Percentiles rank a stretch among this genome's conserved stretches.
These are phyloP conservation scores for Mucor mucedo DNA, from an alignment of 371 early-diverging fungal genomes.

Conservation along the genomic window DNA sequence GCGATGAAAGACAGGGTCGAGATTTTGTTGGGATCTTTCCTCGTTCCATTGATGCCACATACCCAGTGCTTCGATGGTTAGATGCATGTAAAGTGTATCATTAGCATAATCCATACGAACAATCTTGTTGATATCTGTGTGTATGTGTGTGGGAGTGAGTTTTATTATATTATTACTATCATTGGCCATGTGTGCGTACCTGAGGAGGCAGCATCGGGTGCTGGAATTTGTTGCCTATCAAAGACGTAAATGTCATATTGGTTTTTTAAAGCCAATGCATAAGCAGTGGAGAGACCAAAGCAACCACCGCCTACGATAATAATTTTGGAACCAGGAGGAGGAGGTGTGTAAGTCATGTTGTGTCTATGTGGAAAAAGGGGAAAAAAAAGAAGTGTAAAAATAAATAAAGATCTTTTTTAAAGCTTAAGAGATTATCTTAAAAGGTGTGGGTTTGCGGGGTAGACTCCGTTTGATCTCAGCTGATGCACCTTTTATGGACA, in stretches of 20 bases:
- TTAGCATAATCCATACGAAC: slow-evolving; percentile 59
- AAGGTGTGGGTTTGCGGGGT: no score
- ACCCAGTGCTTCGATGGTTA: slow-evolving; percentile 49
- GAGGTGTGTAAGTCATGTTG: slow-evolving; percentile 20
- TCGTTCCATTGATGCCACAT: slow-evolving; percentile 59
- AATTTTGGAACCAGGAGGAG: slow-evolving; percentile 29
- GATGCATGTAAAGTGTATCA: slow-evolving; percentile 44
- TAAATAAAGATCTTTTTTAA: not conserved
- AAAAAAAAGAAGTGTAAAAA: slow-evolving; percentile 5
- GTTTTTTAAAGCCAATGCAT: slow-evolving; percentile 38
- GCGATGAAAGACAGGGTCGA: slow-evolving; percentile 41
- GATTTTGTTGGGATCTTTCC: slow-evolving; percentile 38
- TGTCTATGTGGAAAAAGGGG: not conserved
- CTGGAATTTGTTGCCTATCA: slow-evolving; percentile 50
- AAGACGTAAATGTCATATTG: slow-evolving; percentile 50
- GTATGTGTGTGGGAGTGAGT: not conserved
- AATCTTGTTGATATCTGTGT: slow-evolving; percentile 55
- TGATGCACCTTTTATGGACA: no score
- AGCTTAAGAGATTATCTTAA: not conserved
- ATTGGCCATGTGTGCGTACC: slow-evolving; percentile 20
- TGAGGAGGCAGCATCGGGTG: slow-evolving; percentile 50
- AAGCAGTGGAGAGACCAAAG: slow-evolving; percentile 60
- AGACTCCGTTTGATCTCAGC: no score
- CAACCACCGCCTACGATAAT: slow-evolving; percentile 61
- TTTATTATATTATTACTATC: not conserved